Percentiles rank a stretch among this genome's conserved stretches.
Conservation (phyloP, 495 filamentous ascomycete species). For the Trichoderma reesei region DNA sequence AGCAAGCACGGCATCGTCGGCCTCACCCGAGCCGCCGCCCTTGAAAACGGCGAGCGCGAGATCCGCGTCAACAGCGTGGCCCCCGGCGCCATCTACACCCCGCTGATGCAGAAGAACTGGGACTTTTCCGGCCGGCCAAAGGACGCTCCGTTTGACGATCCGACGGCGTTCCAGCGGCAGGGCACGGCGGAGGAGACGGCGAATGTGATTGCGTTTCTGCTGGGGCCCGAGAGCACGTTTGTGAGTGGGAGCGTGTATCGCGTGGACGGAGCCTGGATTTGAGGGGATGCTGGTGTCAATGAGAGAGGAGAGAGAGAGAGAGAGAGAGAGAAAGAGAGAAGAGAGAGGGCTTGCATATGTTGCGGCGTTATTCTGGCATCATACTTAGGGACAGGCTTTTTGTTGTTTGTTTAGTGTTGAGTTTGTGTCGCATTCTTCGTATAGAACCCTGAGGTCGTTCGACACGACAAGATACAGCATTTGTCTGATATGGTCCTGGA, state of each 20-base stretch:
- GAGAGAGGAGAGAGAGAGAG: too few species aligned
- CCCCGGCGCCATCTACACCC: slow-evolving; percentile 48
- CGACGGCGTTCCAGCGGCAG: slow-evolving; percentile 26
- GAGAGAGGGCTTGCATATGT: neutral
- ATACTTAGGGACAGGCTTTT: neutral
- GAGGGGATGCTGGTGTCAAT: neutral
- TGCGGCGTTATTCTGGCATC: neutral
- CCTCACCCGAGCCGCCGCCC: slow-evolving; percentile 47
- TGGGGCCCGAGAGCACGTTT: slow-evolving; percentile 47
- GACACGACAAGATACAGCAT: neutral
- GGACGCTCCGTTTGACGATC: slow-evolving; percentile 25
- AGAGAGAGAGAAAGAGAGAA: too few species aligned
- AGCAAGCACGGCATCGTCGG: slow-evolving; percentile 51
- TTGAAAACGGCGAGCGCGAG: slow-evolving; percentile 41
- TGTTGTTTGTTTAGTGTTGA: neutral
- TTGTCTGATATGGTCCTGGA: too few species aligned
- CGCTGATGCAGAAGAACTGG: slow-evolving; percentile 34
- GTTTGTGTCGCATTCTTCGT: neutral
- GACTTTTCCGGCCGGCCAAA: slow-evolving; percentile 23
- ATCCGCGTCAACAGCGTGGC: slow-evolving; percentile 52
- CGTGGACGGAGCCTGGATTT: slow-evolving; percentile 22
- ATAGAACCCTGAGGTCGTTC: too few species aligned
- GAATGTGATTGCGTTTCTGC: slow-evolving; percentile 41
- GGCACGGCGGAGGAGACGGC: slow-evolving; percentile 32
- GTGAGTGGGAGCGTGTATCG: slow-evolving; percentile 35